Base-by-base conservation (phyloP, 345 rosid species). In the Acer negundo region DNA sequence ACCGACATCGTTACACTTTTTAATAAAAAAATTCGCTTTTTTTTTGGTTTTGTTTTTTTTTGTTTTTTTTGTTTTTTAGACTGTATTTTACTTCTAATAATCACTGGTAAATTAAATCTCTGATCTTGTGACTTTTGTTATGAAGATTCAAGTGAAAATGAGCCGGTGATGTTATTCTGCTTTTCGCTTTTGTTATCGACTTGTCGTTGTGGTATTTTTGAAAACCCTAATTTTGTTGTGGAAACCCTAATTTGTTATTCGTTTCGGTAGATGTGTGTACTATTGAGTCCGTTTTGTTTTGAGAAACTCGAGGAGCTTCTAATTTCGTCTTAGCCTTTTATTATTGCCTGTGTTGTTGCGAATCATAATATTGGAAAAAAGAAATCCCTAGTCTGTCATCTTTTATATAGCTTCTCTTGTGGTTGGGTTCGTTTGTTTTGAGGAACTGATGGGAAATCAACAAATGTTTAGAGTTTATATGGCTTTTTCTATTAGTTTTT, bases 141-240 rank as follows among this genome's bases (percentile, higher is more conserved):
- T 58, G 51, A 22, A 12, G 22, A 12, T 15, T 59, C 38, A 51
- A 12, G 67, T 19, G 19, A 46, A 59, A 59, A 59, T 22, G 53
- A 42, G 6, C 53, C 10, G 8, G 20, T 22, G 13, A 1, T 42
- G 4, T 7, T 7, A 16, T 15, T 38, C 1, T 20, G 63, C 26
- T 38, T 61, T 20, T 59, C 13, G 20, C 1, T 20, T 72, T 72
- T 40, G 65, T 58, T 44, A 23, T 44, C 67, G 24, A 46, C 3
- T 24, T 40, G 0, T 42, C 38, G 38, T 35, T 35, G 17, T 62
- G 75, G 12, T 59, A 6, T 55, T 69, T 42, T 72, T 11, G 77
- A 6, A 46, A 74, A 62, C 77, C 46, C 69, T 73, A 73, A 44
- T 62, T 15, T 73, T 61, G 10, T 20, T 58, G 26, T 20, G 6